Base-by-base conservation (phyloP, 768 basidiomycete genomes). In the Boletus insuetus region DNA sequence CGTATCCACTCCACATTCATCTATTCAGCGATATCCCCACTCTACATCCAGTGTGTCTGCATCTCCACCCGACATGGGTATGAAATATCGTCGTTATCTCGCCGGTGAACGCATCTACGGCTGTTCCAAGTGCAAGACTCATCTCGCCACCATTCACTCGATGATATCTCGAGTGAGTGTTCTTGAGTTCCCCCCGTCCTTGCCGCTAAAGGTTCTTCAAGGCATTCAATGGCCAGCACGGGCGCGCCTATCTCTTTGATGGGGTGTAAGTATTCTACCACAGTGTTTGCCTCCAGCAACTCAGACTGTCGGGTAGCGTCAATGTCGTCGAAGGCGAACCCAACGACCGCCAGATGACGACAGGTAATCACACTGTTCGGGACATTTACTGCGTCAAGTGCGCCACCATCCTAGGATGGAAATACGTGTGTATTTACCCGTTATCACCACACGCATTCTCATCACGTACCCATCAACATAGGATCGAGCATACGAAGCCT, bases 141-240 rank as follows among this genome's bases (percentile, higher is more conserved):
- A 95, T 72, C 85, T 95, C 44, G 86, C 91, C n/a, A 92, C 91
- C 26, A 87, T 91, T 54, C 88, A 92, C 69, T 86, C 87, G 42
- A 93, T 95, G 89, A 83, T 94, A 63, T 94, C 91, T 56, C 80
- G 91, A 70, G 93, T 92, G 62, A 63, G 85, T 75, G 11, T 35
- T 42, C 37, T 29, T 43, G 24, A 29, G 43, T 19, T 40, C 32
- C 29, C 19, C 53, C 32, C 35, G 42, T 49, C 17, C 46, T 29
- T 41, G 42, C 40, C 52, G 46, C 64, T 69, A 17, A 59, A 45
- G 43, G 40, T 64, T 50, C 54, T 59, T 51, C 41, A 71, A 98
- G 96, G 91, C 91, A 42, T 98, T 98, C 80, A 94, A 92, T 59
- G 96, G 96, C 26, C 94, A 97, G 73, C 94, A 97, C 72, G 96